Evolutionary conservation across 257 asterid genomes (phyloP).

Genomic region (Solanum clarkiae): DNA sequence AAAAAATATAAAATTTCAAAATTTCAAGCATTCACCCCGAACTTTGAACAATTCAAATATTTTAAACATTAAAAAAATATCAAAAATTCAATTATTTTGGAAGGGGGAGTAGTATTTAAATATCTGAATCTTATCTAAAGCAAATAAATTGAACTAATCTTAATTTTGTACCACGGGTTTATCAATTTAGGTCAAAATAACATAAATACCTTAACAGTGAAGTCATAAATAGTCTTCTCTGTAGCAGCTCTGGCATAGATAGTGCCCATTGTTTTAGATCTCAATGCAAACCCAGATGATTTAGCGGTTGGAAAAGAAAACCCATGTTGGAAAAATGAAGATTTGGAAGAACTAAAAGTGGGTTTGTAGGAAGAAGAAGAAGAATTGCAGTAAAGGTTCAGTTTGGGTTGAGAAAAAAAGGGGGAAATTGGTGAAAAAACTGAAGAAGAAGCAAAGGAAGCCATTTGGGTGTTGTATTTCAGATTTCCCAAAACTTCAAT

Average conservation of each 20-base stretch:
- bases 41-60: too few relatives aligned
- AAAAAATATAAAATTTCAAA: too few relatives aligned
- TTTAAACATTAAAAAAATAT: too few relatives aligned
- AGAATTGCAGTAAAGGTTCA: slow-evolving; percentile 12
- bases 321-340: slow-evolving; percentile 41
- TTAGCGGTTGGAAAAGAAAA: slow-evolving; percentile 29
- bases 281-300: slow-evolving; percentile 25
- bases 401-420: slow-evolving; percentile 16
- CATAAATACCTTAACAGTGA: slow-evolving; percentile 54
- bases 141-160: too few relatives aligned
- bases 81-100: too few relatives aligned
- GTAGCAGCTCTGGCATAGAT: slow-evolving; percentile 76
- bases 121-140: background rate
- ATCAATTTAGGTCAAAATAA: background rate
- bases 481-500: background rate
- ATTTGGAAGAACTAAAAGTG: slow-evolving; percentile 35
- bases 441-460: slow-evolving; percentile 47
- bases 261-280: slow-evolving; percentile 35
- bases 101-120: too few relatives aligned
- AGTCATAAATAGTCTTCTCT: slow-evolving; percentile 64
- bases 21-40: too few relatives aligned
- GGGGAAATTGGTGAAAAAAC: slow-evolving; percentile 25
- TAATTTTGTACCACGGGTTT: too few relatives aligned
- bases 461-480: background rate
- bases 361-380: slow-evolving; percentile 8